Evolutionary conservation across 306 rosid species (phyloP).

Genomic region (Medicago lupulina): DNA sequence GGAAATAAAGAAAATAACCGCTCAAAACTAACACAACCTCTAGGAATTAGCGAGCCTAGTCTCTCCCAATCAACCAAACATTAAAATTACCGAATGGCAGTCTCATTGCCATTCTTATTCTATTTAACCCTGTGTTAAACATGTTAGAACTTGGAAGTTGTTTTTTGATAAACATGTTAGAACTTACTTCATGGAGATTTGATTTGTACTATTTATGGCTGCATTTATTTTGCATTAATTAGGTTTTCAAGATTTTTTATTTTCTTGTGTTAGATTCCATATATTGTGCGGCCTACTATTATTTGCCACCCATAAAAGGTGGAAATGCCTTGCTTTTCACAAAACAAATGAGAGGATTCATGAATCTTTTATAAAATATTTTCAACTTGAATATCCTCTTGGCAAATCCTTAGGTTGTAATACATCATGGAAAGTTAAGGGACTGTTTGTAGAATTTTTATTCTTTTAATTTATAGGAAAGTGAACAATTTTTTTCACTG

Average conservation of each 20-base stretch:
- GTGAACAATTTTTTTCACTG: not conserved
- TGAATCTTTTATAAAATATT: not conserved
- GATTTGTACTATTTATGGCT: conserved; percentile 12
- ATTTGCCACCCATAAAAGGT: conserved; percentile 1
- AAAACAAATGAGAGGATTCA: conserved; percentile 14
- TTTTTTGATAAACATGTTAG: not conserved
- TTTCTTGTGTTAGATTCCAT: conserved; percentile 16
- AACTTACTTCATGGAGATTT: conserved; percentile 1
- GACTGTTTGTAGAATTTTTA: not conserved
- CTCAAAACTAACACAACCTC: too few species aligned
- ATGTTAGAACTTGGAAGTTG: conserved; percentile 3
- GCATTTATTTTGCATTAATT: conserved; percentile 11
- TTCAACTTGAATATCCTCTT: conserved; percentile 20
- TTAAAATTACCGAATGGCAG: too few species aligned
- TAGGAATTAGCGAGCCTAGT: too few species aligned
- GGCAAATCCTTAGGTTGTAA: not conserved
- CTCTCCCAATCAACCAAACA: too few species aligned
- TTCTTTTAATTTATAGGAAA: not conserved
- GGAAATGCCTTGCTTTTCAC: not conserved
- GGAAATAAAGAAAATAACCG: too few species aligned
- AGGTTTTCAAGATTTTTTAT: not conserved
- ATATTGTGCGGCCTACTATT: too few species aligned
- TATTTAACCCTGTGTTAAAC: conserved; percentile 9
- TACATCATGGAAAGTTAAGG: not conserved
- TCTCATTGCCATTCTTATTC: too few species aligned